These are phyloP conservation scores for Brasenia schreberi DNA, from an alignment of 164 flowering plant genomes.

Conservation along the genomic window DNA sequence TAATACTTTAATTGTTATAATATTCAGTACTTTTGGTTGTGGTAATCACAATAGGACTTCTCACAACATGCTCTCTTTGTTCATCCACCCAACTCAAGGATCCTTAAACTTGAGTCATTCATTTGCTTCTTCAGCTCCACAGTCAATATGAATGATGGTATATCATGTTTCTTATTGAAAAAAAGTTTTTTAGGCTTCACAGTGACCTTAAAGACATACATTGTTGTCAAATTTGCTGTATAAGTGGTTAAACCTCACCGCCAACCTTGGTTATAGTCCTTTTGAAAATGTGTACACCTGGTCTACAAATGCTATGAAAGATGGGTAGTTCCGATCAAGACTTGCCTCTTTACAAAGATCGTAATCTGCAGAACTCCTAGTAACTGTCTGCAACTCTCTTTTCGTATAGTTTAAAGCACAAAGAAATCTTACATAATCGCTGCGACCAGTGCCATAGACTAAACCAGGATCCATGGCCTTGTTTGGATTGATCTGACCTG, in stretches of 20 bases:
- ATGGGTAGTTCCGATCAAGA: conserved; percentile 45
- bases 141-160: conserved; percentile 15
- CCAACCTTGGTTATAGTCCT: conserved; percentile 47
- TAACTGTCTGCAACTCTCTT: conserved; percentile 21
- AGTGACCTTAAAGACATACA: conserved; percentile 6
- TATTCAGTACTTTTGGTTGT: background rate
- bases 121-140: background rate
- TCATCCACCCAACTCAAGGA: conserved; percentile 5
- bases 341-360: conserved; percentile 11
- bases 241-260: conserved; percentile 22
- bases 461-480: conserved; percentile 4
- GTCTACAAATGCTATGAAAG: conserved; percentile 25
- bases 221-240: conserved; percentile 13
- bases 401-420: background rate
- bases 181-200: conserved; percentile 21
- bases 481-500: conserved; percentile 1
- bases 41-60: conserved; percentile 19
- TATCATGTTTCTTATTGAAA: conserved; percentile 25
- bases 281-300: conserved; percentile 6
- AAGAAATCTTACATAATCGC: conserved; percentile 1
- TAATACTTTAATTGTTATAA: too few species aligned
- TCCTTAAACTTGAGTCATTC: background rate
- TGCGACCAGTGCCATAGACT: background rate
- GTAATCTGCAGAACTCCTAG: conserved; percentile 11
- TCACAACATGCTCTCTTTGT: conserved; percentile 8